A percentile compares a stretch with the other conserved stretches of the same genome.
Conservation (phyloP, 345 rosid genomes). For the Eucalyptus cladocalyx region DNA sequence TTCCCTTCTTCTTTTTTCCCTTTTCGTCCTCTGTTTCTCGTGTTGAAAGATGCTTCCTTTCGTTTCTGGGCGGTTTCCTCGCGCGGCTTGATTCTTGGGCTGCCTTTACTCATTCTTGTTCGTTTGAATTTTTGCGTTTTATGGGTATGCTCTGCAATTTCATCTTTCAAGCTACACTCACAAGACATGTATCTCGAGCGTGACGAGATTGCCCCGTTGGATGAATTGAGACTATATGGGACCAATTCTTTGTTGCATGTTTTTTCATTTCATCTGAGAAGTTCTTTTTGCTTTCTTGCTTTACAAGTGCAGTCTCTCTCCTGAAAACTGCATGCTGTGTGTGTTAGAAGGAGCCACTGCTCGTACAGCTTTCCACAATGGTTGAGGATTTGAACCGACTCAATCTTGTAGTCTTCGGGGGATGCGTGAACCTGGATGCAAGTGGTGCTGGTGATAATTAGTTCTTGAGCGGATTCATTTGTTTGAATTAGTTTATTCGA, state of each 20-base stretch:
- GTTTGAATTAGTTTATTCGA: not conserved
- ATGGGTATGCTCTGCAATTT: not conserved
- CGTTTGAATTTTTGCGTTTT: not conserved
- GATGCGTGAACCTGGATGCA: not conserved
- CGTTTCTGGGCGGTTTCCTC: not conserved
- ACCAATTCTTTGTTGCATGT: not conserved
- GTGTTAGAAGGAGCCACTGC: not conserved
- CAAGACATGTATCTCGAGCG: not conserved
- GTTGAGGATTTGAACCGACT: not conserved
- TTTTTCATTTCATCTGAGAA: not conserved
- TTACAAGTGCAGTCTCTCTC: not conserved
- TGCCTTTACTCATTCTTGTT: not conserved
- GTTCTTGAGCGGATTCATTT: not conserved
- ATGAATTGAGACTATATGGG: not conserved
- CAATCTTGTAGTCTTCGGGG: not conserved
- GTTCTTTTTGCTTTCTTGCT: not conserved
- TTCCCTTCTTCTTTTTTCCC: not conserved
- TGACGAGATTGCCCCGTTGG: not conserved
- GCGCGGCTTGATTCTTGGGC: not conserved
- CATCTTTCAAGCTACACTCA: not conserved
- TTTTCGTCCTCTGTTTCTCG: not conserved
- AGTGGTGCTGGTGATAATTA: not conserved
- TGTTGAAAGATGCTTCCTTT: not conserved
- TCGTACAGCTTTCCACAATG: not conserved
- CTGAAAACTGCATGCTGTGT: not conserved